These are phyloP conservation scores for Trifolium fragiferum DNA, from an alignment of 306 rosid species.

Conservation along the genomic window DNA sequence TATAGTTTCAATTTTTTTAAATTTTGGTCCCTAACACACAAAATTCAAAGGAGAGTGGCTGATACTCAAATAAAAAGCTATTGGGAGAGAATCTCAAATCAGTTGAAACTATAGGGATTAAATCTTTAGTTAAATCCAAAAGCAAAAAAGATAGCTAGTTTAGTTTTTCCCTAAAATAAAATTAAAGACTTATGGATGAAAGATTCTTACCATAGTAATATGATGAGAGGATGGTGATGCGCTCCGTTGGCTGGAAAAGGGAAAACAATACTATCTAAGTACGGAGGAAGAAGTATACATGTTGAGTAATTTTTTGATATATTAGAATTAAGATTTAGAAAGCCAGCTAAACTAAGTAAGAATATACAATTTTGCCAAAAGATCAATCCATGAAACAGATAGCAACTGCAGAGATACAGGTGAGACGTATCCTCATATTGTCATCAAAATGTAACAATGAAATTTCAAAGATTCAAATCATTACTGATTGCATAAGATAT, in stretches of 20 bases:
- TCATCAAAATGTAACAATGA: not conserved
- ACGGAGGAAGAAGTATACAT: conserved; percentile 16
- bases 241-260: conserved; percentile 77
- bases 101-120: not conserved
- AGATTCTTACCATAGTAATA: conserved; percentile 84
- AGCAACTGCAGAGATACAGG: conserved; percentile 8
- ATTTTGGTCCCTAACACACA: not conserved
- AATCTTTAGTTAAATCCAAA: conserved; percentile 8
- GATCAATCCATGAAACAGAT: conserved; percentile 3
- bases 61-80: not conserved
- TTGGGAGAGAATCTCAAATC: not conserved
- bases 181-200: not conserved
- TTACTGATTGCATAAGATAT: not conserved
- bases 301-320: conserved; percentile 24
- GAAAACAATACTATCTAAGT: conserved; percentile 33
- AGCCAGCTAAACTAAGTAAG: conserved; percentile 3
- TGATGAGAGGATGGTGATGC: conserved; percentile 83
- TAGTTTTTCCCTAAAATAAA: not conserved
- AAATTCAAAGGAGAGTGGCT: not conserved
- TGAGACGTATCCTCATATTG: not conserved
- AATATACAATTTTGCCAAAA: not conserved
- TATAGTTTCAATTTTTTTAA: not conserved
- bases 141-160: not conserved
- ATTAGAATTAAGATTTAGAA: conserved; percentile 15
- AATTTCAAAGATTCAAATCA: too few species aligned